Evolutionary conservation across 1,284 basidiomycete genomes (phyloP).

Genomic region (Ustilago vetiveriae): DNA sequence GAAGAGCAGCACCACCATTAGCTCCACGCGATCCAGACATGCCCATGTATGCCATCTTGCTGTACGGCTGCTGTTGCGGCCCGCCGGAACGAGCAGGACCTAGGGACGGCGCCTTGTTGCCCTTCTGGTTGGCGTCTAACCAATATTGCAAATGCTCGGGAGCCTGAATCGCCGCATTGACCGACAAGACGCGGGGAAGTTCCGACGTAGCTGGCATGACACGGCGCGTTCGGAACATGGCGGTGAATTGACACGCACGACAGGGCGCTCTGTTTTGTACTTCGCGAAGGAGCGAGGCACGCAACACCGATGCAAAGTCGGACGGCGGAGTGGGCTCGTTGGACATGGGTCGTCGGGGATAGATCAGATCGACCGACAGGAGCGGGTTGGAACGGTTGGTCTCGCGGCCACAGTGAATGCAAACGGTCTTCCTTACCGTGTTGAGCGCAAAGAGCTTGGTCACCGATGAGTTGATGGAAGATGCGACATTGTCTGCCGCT

Average conservation of each 20-base stretch:
- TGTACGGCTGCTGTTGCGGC: conserved; percentile 13
- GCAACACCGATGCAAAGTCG: conserved; percentile 79
- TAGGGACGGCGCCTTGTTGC: conserved; percentile 1
- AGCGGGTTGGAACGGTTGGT: conserved; percentile 67
- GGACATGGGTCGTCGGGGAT: conserved; percentile 77
- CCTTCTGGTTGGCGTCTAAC: conserved; percentile 72
- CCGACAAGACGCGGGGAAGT: conserved; percentile 83
- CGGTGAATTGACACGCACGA: conserved; percentile 73
- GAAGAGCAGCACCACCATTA: conserved; percentile 9
- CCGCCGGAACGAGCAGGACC: conserved; percentile 3
- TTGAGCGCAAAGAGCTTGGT: conserved; percentile 42
- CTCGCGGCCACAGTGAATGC: conserved; percentile 81
- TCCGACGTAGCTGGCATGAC: conserved; percentile 71
- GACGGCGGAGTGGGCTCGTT: conserved; percentile 71
- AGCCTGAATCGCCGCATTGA: conserved; percentile 84
- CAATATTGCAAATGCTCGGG: conserved; percentile 81
- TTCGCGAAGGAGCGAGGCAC: conserved; percentile 81
- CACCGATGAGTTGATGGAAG: conserved; percentile 9
- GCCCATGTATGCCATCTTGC: conserved; percentile 29
- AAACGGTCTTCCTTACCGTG: conserved; percentile 71
- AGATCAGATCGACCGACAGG: conserved; percentile 78
- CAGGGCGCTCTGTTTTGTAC: conserved; percentile 86
- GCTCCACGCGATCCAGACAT: conserved; percentile 13
- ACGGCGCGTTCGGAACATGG: conserved; percentile 73
- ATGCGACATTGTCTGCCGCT: conserved; percentile 2